Evolutionary conservation across 208 protist species (phyloP).

Genomic region (Angomonas ambiguus): DNA sequence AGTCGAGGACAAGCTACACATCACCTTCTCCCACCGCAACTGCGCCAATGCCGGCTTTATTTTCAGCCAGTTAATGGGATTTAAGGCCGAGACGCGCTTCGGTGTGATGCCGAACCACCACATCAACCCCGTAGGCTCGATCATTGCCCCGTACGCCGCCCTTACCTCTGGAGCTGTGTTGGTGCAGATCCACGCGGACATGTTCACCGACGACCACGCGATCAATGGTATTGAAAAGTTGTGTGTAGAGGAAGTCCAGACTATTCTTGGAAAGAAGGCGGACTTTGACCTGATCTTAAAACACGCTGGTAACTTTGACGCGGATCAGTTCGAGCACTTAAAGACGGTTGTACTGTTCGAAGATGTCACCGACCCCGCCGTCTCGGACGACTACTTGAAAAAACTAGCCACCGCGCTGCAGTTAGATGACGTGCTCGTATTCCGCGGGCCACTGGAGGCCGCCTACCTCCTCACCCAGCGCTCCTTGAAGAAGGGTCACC

Average conservation of each 20-base stretch:
- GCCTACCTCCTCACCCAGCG: conserved; percentile 78
- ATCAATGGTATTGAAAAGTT: conserved; percentile 89
- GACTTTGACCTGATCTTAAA: conserved; percentile 86
- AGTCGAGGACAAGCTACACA: conserved; percentile 83
- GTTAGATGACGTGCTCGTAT: conserved; percentile 87
- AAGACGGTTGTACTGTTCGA: conserved; percentile 85
- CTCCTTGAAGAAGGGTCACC: conserved; percentile 57
- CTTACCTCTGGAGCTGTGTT: conserved; percentile 83
- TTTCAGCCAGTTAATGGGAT: conserved; percentile 72
- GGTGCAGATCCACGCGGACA: conserved; percentile 81
- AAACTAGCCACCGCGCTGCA: conserved; percentile 64
- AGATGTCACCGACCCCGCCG: conserved; percentile 46
- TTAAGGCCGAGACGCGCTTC: conserved; percentile 87
- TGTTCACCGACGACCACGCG: conserved; percentile 90
- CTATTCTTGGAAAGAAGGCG: conserved; percentile 64
- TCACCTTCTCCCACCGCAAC: conserved; percentile 85
- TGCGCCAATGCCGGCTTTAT: conserved; percentile 89
- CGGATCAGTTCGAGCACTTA: conserved; percentile 83
- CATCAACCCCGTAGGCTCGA: conserved; percentile 76
- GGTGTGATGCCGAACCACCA: conserved; percentile 89
- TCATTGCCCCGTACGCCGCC: conserved; percentile 83
- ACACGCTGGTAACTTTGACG: conserved; percentile 87
- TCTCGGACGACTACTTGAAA: conserved; percentile 65
- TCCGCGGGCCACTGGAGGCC: conserved; percentile 81
- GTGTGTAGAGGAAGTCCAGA: conserved; percentile 85